Conservation (phyloP, 2,329 filamentous ascomycete species). For the Trichoderma pleuroti region DNA sequence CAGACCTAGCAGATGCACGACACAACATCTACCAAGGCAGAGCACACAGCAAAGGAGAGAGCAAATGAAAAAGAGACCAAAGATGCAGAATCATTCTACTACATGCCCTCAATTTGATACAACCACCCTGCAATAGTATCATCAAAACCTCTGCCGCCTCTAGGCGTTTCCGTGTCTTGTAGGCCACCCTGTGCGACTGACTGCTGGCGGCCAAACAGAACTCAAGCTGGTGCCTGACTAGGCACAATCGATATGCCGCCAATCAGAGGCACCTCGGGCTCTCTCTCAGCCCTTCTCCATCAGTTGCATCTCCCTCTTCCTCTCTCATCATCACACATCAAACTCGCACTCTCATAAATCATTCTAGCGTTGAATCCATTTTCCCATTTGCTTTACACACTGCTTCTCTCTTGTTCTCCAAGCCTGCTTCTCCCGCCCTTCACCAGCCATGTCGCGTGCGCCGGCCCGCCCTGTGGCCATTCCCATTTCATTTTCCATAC, state of each 20-base stretch:
- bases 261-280: neutral
- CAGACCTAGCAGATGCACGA: neutral
- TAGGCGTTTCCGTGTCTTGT: neutral
- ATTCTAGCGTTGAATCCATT: neutral
- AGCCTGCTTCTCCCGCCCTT: neutral
- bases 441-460: neutral
- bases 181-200: neutral
- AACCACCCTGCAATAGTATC: neutral
- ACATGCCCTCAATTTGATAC: neutral
- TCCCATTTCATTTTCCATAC: neutral
- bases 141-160: neutral
- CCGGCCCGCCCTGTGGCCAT: neutral
- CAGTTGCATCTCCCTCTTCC: neutral
- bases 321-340: neutral
- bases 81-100: neutral
- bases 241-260: neutral
- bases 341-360: neutral
- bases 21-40: neutral
- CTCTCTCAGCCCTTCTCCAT: neutral
- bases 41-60: neutral
- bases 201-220: neutral
- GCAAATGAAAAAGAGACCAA: neutral
- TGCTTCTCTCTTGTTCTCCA: neutral
- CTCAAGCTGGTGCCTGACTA: neutral
- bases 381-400: too few relatives aligned